Evolutionary conservation across 2,329 filamentous ascomycete species (phyloP).

Genomic region (Neofusicoccum cordaticola): DNA sequence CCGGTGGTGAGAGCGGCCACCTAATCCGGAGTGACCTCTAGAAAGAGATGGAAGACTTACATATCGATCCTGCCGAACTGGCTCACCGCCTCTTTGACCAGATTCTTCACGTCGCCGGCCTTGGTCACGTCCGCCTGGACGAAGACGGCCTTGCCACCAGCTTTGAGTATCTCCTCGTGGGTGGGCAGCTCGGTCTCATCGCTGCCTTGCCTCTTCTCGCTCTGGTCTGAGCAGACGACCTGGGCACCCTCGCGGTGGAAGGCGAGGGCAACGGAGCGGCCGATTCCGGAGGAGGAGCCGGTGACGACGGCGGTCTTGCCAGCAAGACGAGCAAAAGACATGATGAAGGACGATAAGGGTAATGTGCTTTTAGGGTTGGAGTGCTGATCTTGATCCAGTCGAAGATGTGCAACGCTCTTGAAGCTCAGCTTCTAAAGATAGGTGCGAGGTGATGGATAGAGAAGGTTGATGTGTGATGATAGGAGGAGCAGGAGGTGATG

Average conservation of each 20-base stretch:
- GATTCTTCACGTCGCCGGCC: constrained; percentile 20
- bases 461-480: constrained; percentile 1
- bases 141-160: constrained; percentile 22
- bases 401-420: constrained; percentile 1
- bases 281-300: constrained; percentile 33
- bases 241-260: constrained; percentile 20
- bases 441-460: not conserved
- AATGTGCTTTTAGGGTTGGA: constrained; percentile 1
- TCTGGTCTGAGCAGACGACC: constrained; percentile 23
- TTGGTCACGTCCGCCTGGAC: constrained; percentile 28
- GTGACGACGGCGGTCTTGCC: constrained; percentile 31
- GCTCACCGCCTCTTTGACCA: constrained; percentile 28
- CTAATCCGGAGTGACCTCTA: not conserved
- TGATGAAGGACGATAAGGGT: not conserved
- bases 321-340: constrained; percentile 7
- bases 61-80: constrained; percentile 34
- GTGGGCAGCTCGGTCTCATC: constrained; percentile 2
- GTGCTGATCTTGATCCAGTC: constrained; percentile 9
- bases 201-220: not conserved
- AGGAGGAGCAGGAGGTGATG: not conserved
- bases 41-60: constrained; percentile 13
- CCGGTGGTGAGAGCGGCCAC: not conserved
- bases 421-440: constrained; percentile 13
- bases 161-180: constrained; percentile 20
- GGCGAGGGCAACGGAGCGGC: constrained; percentile 24